Conservation (phyloP, 768 basidiomycete genomes). For the Suillus brevipes region DNA sequence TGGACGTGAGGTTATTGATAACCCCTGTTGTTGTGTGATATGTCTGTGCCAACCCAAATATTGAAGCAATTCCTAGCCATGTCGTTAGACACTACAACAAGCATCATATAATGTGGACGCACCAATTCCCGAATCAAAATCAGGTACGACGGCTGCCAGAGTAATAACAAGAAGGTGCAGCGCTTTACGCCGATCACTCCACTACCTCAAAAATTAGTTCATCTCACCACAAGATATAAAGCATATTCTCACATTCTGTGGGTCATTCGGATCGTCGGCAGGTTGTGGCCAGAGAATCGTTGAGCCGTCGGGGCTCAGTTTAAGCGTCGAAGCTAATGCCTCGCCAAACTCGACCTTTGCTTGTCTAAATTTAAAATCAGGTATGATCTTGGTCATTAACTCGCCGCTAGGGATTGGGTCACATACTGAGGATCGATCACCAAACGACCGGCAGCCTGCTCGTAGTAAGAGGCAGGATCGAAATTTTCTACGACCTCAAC, state of each 20-base stretch:
- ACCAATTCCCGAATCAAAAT: conserved; percentile 56
- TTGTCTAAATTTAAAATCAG: conserved; percentile 32
- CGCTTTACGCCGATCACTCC: conserved; percentile 45
- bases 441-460: conserved; percentile 56
- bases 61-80: conserved; percentile 45
- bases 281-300: conserved; percentile 60
- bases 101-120: conserved; percentile 12
- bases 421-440: conserved; percentile 63
- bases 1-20: conserved; percentile 54
- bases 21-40: conserved; percentile 46
- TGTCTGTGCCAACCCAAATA: conserved; percentile 47
- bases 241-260: conserved; percentile 47
- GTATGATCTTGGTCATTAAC: not conserved
- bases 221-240: not conserved
- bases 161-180: conserved; percentile 50
- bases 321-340: conserved; percentile 42
- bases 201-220: conserved; percentile 31
- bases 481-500: conserved; percentile 19
- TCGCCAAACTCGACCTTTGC: conserved; percentile 53
- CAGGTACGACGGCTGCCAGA: conserved; percentile 53
- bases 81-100: not conserved
- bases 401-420: not conserved
- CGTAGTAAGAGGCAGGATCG: conserved; percentile 47
- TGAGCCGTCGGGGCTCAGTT: conserved; percentile 44
- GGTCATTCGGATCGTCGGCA: conserved; percentile 49